A percentile compares a stretch with the other conserved stretches of the same genome.
Conservation (phyloP, 305 asterid species). For the Rubia peregrina region DNA sequence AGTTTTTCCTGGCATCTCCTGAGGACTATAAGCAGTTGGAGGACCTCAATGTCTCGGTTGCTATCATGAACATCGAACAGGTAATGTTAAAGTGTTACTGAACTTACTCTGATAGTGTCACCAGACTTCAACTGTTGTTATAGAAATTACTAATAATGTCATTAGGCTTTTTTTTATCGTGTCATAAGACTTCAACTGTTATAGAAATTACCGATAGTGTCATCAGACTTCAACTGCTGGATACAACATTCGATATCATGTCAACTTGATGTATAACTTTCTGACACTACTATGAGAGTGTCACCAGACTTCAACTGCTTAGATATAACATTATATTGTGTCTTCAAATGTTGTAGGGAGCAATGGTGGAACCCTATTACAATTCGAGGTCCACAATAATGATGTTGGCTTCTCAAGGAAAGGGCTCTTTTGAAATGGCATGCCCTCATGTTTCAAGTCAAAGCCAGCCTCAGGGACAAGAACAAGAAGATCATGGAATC, state of each 20-base stretch:
- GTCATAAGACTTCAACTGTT: too few species aligned
- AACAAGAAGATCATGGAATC: neutral
- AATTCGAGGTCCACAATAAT: conserved; percentile 37
- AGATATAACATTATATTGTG: neutral
- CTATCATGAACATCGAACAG: conserved; percentile 32
- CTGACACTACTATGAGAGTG: too few species aligned
- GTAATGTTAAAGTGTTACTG: conserved; percentile 16
- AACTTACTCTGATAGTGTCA: neutral
- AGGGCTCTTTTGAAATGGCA: conserved; percentile 35
- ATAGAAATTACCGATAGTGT: too few species aligned
- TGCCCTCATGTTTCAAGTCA: conserved; percentile 31
- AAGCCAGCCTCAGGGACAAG: neutral
- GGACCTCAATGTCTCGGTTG: conserved; percentile 29
- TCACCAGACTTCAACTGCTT: too few species aligned
- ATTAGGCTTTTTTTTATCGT: neutral
- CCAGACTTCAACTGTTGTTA: too few species aligned
- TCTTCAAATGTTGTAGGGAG: conserved; percentile 27
- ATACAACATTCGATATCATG: too few species aligned
- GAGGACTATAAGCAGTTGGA: conserved; percentile 23
- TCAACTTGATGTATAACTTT: too few species aligned
- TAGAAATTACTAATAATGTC: neutral
- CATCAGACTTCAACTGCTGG: too few species aligned
- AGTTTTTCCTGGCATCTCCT: conserved; percentile 27
- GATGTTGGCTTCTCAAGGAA: conserved; percentile 30
- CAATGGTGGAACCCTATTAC: conserved; percentile 37